These are phyloP conservation scores for Cyberlindnera suaveolens DNA, from an alignment of 805 yeast genomes.

Conservation along the genomic window DNA sequence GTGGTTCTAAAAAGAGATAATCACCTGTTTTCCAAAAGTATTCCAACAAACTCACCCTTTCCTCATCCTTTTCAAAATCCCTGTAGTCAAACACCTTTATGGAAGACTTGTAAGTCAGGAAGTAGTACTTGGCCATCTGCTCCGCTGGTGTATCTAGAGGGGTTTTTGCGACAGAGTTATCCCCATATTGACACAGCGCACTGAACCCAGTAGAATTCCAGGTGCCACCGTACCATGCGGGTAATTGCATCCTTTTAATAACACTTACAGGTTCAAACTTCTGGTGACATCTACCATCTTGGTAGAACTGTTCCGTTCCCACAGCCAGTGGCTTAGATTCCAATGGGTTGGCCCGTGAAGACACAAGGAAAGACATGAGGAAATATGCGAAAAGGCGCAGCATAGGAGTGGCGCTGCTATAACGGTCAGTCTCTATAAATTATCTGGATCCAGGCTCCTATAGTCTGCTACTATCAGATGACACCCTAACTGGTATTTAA, in stretches of 20 bases:
- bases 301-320: too few species aligned
- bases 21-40: slow-evolving; percentile 2
- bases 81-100: neutral
- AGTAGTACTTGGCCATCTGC: neutral
- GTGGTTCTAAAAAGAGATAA: neutral
- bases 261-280: neutral
- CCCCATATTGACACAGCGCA: neutral
- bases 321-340: too few species aligned
- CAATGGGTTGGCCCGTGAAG: too few species aligned
- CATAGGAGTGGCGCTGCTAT: too few species aligned
- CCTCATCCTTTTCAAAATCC: neutral
- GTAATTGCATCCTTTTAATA: neutral
- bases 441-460: too few species aligned
- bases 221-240: neutral
- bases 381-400: too few species aligned
- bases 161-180: neutral
- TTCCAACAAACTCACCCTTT: neutral
- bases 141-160: neutral
- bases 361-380: too few species aligned
- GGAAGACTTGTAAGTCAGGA: neutral
- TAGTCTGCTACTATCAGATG: too few species aligned
- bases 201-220: neutral
- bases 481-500: too few species aligned
- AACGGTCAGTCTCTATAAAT: too few species aligned
- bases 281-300: neutral